Evolutionary conservation across 352 stramenopile genomes (phyloP).

Genomic region (Elongisporangium undulatum): DNA sequence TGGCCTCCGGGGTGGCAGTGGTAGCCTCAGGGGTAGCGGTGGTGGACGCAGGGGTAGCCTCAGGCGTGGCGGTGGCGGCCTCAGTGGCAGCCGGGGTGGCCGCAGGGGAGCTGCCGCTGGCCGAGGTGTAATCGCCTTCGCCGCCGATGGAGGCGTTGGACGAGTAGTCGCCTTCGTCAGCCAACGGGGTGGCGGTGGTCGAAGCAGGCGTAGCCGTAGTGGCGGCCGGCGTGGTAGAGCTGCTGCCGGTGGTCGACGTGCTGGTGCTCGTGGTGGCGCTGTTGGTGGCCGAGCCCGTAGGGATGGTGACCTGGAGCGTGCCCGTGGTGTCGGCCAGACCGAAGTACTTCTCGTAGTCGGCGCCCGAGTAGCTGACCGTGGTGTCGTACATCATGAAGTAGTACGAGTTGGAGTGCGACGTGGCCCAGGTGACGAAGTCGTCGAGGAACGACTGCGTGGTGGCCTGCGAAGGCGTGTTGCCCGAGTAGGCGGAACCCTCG

Average conservation of each 20-base stretch:
- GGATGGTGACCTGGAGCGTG: slow-evolving; percentile 33
- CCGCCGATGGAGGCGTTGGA: not conserved
- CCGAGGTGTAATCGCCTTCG: not conserved
- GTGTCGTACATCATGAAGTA: slow-evolving; percentile 71
- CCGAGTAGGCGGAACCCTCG: slow-evolving; percentile 13
- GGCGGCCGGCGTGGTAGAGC: no score
- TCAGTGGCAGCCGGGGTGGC: not conserved
- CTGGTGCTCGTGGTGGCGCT: not conserved
- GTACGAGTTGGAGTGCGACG: slow-evolving; percentile 22
- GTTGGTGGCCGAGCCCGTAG: slow-evolving; percentile 6
- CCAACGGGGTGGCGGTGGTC: not conserved
- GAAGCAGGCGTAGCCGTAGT: not conserved
- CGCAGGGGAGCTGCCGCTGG: not conserved
- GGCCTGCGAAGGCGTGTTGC: slow-evolving; percentile 37
- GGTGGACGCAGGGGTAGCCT: not conserved
- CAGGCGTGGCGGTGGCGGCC: not conserved
- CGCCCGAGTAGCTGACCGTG: slow-evolving; percentile 31
- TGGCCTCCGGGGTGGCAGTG: not conserved
- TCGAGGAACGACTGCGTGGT: slow-evolving; percentile 37
- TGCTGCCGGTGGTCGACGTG: not conserved
- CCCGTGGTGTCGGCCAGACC: slow-evolving; percentile 26
- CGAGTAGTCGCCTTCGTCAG: not conserved
- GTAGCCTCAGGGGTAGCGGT: not conserved
- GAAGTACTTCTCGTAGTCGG: slow-evolving; percentile 60
- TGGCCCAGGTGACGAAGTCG: slow-evolving; percentile 38